A percentile compares a stretch with the other conserved stretches of the same genome.
phyloP scores from a whole-genome alignment of 345 rosid species.

The Eucalyptus cloeziana region DNA sequence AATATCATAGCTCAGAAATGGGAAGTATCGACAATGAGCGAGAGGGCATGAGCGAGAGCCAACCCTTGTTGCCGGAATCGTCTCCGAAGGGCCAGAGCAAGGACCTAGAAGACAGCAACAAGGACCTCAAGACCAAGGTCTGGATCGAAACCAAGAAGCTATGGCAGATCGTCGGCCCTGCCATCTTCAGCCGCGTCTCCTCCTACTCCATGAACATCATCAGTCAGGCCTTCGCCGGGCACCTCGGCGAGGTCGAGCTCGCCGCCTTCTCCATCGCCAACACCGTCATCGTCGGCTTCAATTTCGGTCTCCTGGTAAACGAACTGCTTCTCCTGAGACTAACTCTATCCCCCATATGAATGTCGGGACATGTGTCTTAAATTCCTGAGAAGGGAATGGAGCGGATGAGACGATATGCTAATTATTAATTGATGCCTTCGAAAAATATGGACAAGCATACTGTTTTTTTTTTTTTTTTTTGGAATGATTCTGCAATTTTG shows the following conservation, averaged over 20 bases:
- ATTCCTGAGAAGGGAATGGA: background rate
- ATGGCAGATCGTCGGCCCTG: conserved; percentile 27
- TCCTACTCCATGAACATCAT: conserved; percentile 24
- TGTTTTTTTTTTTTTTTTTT: no score
- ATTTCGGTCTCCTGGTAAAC: conserved; percentile 2
- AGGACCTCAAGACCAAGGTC: background rate
- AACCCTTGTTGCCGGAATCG: background rate
- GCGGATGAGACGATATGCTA: background rate
- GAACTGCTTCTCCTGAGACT: background rate
- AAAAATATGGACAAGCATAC: background rate
- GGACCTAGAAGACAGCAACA: background rate
- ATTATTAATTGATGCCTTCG: background rate
- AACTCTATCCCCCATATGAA: background rate
- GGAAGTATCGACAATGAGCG: background rate
- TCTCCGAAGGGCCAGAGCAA: background rate
- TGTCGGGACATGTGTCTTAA: background rate
- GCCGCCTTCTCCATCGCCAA: conserved; percentile 29
- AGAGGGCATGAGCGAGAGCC: background rate
- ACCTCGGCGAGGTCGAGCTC: conserved; percentile 31
- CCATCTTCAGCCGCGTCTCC: conserved; percentile 25
- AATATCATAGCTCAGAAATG: background rate
- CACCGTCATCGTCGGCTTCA: conserved; percentile 30
- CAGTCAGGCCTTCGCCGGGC: conserved; percentile 32
- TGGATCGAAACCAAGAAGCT: conserved; percentile 39
- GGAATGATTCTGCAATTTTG: background rate